These are phyloP conservation scores for Orbilia brochopaga DNA, from an alignment of 2,329 filamentous ascomycete genomes.

Conservation along the genomic window DNA sequence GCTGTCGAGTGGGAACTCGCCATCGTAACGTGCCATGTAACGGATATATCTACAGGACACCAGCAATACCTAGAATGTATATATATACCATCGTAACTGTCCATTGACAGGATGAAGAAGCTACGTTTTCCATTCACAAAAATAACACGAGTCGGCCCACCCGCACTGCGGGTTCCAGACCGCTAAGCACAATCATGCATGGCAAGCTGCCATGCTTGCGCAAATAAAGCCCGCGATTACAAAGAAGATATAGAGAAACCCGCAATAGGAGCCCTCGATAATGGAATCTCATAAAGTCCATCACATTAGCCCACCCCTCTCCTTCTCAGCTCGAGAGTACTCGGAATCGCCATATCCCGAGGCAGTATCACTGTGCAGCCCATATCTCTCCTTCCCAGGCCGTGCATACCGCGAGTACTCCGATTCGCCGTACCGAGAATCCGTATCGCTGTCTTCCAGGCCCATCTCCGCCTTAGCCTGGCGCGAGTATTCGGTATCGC, in stretches of 20 bases:
- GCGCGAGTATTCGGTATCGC: constrained; percentile 3
- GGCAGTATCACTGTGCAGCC: neutral
- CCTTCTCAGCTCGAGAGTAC: constrained; percentile 8
- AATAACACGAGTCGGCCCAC: too few relatives aligned
- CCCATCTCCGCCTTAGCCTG: neutral
- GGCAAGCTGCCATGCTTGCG: neutral
- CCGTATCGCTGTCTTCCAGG: neutral
- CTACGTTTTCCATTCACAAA: too few relatives aligned
- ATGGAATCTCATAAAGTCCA: too few relatives aligned
- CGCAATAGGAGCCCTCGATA: neutral
- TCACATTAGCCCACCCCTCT: constrained; percentile 8
- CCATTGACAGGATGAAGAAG: neutral
- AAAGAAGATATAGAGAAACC: neutral
- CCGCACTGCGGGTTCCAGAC: too few relatives aligned
- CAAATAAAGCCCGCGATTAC: neutral
- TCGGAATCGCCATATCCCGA: constrained; percentile 21
- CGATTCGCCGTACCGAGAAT: constrained; percentile 22
- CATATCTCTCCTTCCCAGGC: constrained; percentile 8
- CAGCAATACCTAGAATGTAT: neutral
- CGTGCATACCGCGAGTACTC: constrained; percentile 7
- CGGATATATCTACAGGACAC: neutral
- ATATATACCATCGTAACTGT: neutral
- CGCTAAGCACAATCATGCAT: too few relatives aligned
- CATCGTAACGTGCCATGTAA: constrained; percentile 30
- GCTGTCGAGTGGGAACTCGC: constrained; percentile 17